Evolutionary conservation across 768 basidiomycete species (phyloP).

Genomic region (Pholiota microspora): DNA sequence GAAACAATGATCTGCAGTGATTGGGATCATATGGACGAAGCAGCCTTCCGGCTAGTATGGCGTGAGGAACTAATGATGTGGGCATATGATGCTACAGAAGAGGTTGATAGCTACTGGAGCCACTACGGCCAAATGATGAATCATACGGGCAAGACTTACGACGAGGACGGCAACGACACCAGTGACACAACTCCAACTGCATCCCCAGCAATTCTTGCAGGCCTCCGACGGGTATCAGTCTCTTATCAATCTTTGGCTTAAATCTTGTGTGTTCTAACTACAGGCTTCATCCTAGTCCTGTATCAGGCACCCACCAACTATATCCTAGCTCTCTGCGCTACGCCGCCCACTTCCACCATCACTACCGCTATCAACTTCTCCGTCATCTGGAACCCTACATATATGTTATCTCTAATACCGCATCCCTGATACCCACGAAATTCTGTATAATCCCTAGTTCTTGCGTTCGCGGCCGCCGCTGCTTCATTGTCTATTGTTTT

Average conservation of each 20-base stretch:
- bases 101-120: slow-evolving; percentile 62
- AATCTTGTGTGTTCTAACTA: neutral
- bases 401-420: no score
- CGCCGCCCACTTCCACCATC: no score
- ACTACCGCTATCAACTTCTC: no score
- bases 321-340: no score
- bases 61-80: slow-evolving; percentile 50
- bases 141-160: neutral
- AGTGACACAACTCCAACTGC: neutral
- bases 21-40: slow-evolving; percentile 45
- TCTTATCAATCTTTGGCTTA: slow-evolving; percentile 1
- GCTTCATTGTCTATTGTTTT: no score
- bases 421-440: no score
- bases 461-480: no score
- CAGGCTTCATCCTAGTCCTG: neutral
- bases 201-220: neutral
- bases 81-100: slow-evolving; percentile 50
- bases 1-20: slow-evolving; percentile 29
- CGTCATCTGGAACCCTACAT: no score
- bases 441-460: no score
- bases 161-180: neutral
- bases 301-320: neutral
- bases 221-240: neutral
- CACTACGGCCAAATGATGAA: neutral
- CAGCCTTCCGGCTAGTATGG: slow-evolving; percentile 45